Base-by-base conservation (phyloP, 2,329 filamentous ascomycete species). In the Plectosphaerella cucumerina region DNA sequence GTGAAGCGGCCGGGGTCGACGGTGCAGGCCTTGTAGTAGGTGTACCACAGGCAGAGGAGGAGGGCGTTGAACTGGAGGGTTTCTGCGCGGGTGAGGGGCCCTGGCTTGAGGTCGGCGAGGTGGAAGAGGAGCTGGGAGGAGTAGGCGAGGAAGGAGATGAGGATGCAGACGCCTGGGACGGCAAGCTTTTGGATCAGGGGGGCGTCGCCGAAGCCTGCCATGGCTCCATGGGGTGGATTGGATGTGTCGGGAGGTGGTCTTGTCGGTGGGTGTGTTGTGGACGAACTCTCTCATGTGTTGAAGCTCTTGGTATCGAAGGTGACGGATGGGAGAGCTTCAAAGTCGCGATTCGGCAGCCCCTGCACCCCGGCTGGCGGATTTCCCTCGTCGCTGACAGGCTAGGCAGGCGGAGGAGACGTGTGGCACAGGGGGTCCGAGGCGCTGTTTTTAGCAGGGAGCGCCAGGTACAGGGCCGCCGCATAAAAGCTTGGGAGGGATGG, bases 81-180 rank as follows among this genome's bases (percentile, higher is more conserved):
- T 65, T 93, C 76, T 51, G 68, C 65, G 51, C 64, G 67, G 4
- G 77, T 78, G 21, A 87, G 73, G 2, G 86, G 84, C 2, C 81
- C 83, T 0, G 83, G 82, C 11, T 75, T 72, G 55, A 87, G 75
- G 56, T 77, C 71, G 33, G 82, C 76, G 54, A 80, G 70, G 58
- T 78, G 67, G 65, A 93, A 88, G 44, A 93, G 74, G 63, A 76
- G 79, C 69, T 93, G 89, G 5, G 89, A 87, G 46, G 81, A 79
- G 71, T 87, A 90, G 54, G 82, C 81, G 4, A 92, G 77, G 63
- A 90, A 89, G 49, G 71, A 63, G 53, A 92, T 87, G 14, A 93
- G 70, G 8, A 75, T 50, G 56, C 82, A 83, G 43, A 88, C 86
- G 52, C 75, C 78, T 14, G 87, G 86, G n/a, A 91, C 80, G 52